Evolutionary conservation across 768 basidiomycete genomes (phyloP), one percentile per base, ranked within the genome.

Genomic region (Tephrocybe sp.): DNA sequence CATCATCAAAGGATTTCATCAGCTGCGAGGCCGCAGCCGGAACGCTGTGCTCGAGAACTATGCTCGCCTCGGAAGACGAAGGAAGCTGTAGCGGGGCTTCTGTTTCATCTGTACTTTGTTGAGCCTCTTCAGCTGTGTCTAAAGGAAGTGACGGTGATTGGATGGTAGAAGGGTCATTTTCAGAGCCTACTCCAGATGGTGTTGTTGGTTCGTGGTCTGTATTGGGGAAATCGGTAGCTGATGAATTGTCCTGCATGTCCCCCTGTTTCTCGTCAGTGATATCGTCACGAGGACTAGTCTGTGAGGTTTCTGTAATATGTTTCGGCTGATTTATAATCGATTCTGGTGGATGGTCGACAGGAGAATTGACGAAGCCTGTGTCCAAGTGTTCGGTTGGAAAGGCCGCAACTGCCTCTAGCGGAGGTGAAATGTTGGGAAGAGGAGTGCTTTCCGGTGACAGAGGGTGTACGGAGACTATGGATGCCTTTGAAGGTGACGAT

Each of bases 391-490:
- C 23, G 2, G 26, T 33, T 6, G 47, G 36, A 40, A 36, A 39
- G 39, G 49, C 40, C 41, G 59, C 47, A 12, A 54, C 55, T 8
- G 31, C 39, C 16, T 52, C 49, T 31, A 62, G 58, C 17, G 60
- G 62, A 8, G 60, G 39, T 26, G 58, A 71, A 12, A 74, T 74
- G 11, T 69, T 73, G 14, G 79, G 76, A 12, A 78, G 57, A 23
- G 80, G 75, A 11, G 63, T 69, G 3, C 70, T 73, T 33, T 69
- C 60, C 6, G 79, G 76, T 10, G 77, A 77, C 30, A 70, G 61
- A 16, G 74, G 68, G 38, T 66, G 63, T 16, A 67, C 63, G 14
- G 57, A 59, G 35, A 53, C 51, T 13, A 44, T 49, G 38, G 62
- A 45, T 48, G 56, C 57, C 38, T 58, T 58, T 11, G 68, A 64